Conservation (phyloP, 192 early-diverging fungal genomes). For the Allomyces javanicus region DNA sequence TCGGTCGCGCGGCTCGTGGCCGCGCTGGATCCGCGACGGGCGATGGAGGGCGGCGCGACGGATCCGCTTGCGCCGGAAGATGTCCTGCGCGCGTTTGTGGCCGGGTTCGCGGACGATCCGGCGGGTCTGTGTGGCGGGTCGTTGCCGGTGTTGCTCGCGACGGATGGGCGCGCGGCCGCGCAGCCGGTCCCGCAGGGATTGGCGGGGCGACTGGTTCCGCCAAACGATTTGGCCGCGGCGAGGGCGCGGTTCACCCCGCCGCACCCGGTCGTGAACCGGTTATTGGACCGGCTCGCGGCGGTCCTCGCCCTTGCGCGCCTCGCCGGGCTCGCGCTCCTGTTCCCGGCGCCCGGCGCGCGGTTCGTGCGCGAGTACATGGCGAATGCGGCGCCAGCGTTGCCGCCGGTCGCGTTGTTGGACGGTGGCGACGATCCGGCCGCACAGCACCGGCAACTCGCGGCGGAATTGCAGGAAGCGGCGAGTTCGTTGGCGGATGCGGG, state of each 20-base stretch:
- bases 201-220: not conserved
- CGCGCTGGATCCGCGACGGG: not conserved
- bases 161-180: too few species aligned
- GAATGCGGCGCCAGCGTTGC: not conserved
- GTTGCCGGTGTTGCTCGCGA: too few species aligned
- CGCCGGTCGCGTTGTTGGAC: not conserved
- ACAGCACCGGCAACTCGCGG: too few species aligned
- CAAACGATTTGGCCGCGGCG: not conserved
- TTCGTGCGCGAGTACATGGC: not conserved
- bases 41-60: too few species aligned
- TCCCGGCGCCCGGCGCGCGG: not conserved
- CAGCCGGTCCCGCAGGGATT: not conserved
- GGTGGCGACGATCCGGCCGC: not conserved
- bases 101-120: not conserved
- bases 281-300: not conserved
- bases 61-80: not conserved
- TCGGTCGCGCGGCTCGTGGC: not conserved
- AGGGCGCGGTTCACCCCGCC: not conserved
- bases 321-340: not conserved
- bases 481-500: not conserved
- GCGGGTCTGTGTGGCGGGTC: not conserved
- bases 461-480: not conserved
- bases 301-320: not conserved
- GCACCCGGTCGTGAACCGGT: not conserved
- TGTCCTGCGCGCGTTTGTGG: not conserved